Evolutionary conservation across 257 asterid genomes (phyloP), one percentile per base, ranked within the genome.

Genomic region (Rhazya stricta): DNA sequence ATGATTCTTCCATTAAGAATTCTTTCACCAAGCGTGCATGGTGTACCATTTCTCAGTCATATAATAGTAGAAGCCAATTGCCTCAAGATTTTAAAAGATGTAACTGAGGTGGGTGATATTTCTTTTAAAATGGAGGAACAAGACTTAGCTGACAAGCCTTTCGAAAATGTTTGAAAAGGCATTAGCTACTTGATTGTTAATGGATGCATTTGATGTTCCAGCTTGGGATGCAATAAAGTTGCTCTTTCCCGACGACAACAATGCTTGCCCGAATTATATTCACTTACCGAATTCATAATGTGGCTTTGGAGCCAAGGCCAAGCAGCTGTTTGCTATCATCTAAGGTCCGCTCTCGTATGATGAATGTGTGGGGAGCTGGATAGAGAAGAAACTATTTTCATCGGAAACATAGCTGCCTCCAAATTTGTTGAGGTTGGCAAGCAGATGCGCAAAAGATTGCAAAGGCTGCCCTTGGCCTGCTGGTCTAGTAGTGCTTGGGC

Each of bases 151-250:
- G 27, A 42, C 1, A 5, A 9, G 11, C 34, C n/a, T n/a, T 79
- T 43, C 19, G 43, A 2, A 74, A 57, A 69, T 21, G 67, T 8
- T 58, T 79, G 39, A 75, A 21, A 25, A 15, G 69, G 5, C 72
- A 13, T 21, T 71, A 41, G 61, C n/a, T 80, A 79, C 57, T 54
- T 79, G 4, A 11, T 75, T 54, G 74, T 75, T 61, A n/a, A 25
- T 76, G 45, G 73, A 77, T 58, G 74, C 32, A 71, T 80, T 8
- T 80, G 71, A 37, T 6, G 48, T 10, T 18, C 19, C 30, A 4
- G 77, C 77, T 15, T 79, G 83, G 83, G 36, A 75, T 71, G 42
- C 10, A 25, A 37, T 79, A 19, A 50, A 67, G 37, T 30, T 41
- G 16, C 42, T 50, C 41, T 45, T 78, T 48, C 75, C 71, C 3